Evolutionary conservation across 1,284 basidiomycete genomes (phyloP), one percentile per base, ranked within the genome.

Genomic region (Marasmius oreades): DNA sequence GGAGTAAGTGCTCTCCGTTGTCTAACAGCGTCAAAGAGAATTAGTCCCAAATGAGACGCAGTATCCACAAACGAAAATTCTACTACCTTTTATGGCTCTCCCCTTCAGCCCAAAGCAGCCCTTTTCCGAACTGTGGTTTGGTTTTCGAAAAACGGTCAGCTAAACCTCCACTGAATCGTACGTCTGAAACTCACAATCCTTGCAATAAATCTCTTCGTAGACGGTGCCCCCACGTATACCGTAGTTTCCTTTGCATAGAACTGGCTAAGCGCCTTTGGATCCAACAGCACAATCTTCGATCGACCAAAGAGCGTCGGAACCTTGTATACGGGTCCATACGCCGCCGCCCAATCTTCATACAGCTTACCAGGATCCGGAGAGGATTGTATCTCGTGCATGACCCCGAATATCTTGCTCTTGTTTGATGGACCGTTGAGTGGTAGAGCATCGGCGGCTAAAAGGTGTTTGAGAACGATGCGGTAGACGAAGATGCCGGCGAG

Each of bases 241-340:
- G 72, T 76, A 0, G 80, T 77, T 52, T 83, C 82, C 54, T 70
- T 72, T 0, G 73, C 69, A 57, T 78, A 80, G 55, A 82, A 76
- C 58, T 84, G 79, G 0, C 74, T 68, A 33, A 80, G 67, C 0
- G 83, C 83, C 61, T 78, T 82, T 0, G 82, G 78, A 60, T 85
- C 84, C 39, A 73, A 73, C 7, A 86, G 66, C 3, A 81, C 64
- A 20, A 84, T 66, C n/a, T 66, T 67, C 7, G 59, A 70, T 0
- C 66, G 59, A 0, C 80, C 80, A 18, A 85, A 63, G 0, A 67
- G 59, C 0, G 64, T 63, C 0, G 80, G 73, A 22, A 81, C 59
- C 42, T 69, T 62, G 60, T 70, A 84, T 0, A 74, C 79, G 5
- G 72, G 64, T 3, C 84, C 82, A 45, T 81, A 83, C 48, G 77